A percentile compares a stretch with the other conserved stretches of the same genome.
Evolutionary conservation across 2,329 filamentous ascomycete species (phyloP).

Genomic region (Lasiodiplodia theobromae): DNA sequence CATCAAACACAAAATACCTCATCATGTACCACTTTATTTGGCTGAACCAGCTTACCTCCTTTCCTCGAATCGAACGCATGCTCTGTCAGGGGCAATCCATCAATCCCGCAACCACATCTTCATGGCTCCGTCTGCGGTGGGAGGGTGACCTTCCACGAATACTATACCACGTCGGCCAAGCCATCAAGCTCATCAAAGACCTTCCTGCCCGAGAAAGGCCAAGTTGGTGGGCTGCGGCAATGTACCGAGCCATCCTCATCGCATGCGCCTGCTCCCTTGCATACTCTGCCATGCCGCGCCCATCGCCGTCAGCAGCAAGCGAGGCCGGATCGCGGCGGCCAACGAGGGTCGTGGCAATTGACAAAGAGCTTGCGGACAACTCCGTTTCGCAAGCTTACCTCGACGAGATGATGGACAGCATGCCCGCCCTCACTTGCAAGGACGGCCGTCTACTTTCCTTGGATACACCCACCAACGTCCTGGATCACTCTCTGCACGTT

Average conservation of each 20-base stretch:
- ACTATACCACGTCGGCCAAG: neutral
- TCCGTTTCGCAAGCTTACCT: no score
- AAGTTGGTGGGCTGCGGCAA: neutral
- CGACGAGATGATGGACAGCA: no score
- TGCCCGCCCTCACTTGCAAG: no score
- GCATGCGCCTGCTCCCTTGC: neutral
- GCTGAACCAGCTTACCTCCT: neutral
- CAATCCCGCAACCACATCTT: neutral
- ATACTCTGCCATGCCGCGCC: no score
- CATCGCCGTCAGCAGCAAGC: no score
- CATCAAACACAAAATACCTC: neutral
- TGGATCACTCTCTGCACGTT: no score
- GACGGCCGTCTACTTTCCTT: no score
- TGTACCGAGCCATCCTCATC: neutral
- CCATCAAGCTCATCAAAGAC: neutral
- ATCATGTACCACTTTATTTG: neutral
- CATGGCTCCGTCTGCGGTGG: constrained; percentile 1
- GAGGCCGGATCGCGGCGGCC: no score
- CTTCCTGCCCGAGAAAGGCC: neutral
- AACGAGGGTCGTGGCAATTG: no score
- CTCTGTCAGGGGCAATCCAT: neutral
- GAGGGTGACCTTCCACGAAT: neutral
- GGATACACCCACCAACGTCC: no score
- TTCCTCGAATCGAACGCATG: neutral
- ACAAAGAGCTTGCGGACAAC: no score